Percentiles rank a stretch among this genome's conserved stretches.
These are phyloP conservation scores for Cyclotella kingstonii DNA, from an alignment of 108 stramenopile genomes.

Conservation along the genomic window DNA sequence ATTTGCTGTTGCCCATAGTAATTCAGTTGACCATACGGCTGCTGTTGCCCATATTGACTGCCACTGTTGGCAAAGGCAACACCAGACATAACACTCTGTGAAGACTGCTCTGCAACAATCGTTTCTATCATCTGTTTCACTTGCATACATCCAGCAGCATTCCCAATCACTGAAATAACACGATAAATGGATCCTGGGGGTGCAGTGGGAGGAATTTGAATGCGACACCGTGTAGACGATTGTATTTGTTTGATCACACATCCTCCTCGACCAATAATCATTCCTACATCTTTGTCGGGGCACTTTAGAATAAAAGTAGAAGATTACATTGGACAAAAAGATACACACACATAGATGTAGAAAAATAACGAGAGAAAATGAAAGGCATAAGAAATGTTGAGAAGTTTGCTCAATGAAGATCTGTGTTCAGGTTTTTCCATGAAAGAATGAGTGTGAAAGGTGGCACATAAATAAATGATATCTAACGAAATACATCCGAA, in stretches of 20 bases:
- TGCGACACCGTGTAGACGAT: slow-evolving; percentile 63
- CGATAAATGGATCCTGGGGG: slow-evolving; percentile 74
- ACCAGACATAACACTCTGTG: slow-evolving; percentile 74
- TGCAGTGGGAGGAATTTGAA: slow-evolving; percentile 82
- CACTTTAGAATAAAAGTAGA: slow-evolving; percentile 26
- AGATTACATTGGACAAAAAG: neutral
- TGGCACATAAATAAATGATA: too few species aligned
- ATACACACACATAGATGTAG: neutral
- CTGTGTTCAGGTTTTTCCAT: too few species aligned
- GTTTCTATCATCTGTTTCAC: slow-evolving; percentile 74
- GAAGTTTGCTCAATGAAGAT: too few species aligned
- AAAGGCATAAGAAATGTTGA: too few species aligned
- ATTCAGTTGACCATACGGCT: slow-evolving; percentile 39
- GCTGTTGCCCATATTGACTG: slow-evolving; percentile 51
- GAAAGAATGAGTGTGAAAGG: too few species aligned
- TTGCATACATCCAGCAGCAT: slow-evolving; percentile 63
- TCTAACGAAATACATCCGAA: too few species aligned
- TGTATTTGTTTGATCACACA: slow-evolving; percentile 90
- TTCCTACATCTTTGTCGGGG: slow-evolving; percentile 84
- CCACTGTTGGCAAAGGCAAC: slow-evolving; percentile 42
- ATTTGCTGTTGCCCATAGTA: slow-evolving; percentile 40
- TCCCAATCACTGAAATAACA: slow-evolving; percentile 75
- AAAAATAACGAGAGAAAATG: neutral
- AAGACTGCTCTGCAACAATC: slow-evolving; percentile 79
- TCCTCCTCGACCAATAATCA: slow-evolving; percentile 85